Base-by-base conservation (phyloP, 176 grass and related monocot species). In the Oryza longistaminata region DNA sequence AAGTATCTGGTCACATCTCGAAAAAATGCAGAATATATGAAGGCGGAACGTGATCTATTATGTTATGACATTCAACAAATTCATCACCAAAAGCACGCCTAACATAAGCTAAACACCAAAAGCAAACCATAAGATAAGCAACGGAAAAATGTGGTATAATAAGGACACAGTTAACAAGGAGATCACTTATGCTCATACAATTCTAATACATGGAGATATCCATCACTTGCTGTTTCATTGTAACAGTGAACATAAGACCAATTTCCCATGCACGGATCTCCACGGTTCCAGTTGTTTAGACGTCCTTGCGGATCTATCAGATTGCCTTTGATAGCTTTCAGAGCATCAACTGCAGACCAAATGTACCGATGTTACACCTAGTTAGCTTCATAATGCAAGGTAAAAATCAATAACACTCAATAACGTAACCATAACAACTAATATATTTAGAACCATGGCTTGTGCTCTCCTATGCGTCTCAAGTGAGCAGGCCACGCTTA, bases 241-340 rank as follows among this genome's bases (percentile, higher is more conserved):
- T 98, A 65, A 70, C 96, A 98, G 77, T 93, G 80, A 73, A 98
- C 86, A 64, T 75, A 91, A 22, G 91, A 85, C 96, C 96, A 98
- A 48, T 85, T 95, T 75, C 82, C 85, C 11, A 65, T 81, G 74
- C 96, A 98, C 62, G 96, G 96, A 90, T 98, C 96, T 86, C 91
- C 96, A 80, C 58, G 77, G 45, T 88, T 87, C 96, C 96, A 98
- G 83, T 24, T 85, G 17, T 85, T 76, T 24, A 98, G 89, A 68
- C 21, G 2, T 67, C 64, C 77, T 2, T 3, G 9, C 75, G 89
- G 91, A 80, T 98, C 96, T 73, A 92, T 62, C 77, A 98, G 68
- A 7, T 68, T 89, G 42, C 40, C 81, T 77, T 71, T 93, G 79
- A 98, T 90, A 85, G 83, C 80, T 66, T 88, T 90, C 73, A 98